Base-by-base conservation (phyloP, 2,329 filamentous ascomycete genomes). In the Fusarium gaditjirri region DNA sequence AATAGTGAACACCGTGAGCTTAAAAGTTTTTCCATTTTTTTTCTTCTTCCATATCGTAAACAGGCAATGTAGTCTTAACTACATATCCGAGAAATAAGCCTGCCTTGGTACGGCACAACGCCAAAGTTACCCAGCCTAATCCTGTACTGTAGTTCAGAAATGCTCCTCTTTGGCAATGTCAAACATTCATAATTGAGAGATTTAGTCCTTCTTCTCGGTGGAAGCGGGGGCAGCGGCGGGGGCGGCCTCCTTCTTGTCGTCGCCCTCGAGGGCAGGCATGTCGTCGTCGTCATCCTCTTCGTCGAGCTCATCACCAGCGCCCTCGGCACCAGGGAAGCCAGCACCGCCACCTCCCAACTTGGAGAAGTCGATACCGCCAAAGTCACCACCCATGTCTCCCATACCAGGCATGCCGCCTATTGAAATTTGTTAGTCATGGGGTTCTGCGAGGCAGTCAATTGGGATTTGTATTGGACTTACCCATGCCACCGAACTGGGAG, bases 321-420 rank as follows among this genome's bases (percentile, higher is more conserved):
- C 89, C 31, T 71, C 71, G 8, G 87, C 83, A 46, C 88, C 89
- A 52, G 86, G 87, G 85, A 89, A 88, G 69, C 86, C 89, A 62
- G 63, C 78, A 23, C 68, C 89, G 73, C 86, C 89, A 70, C 87
- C 89, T 71, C 91, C 92, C 71, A 97, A 91, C 88, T 97, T 97
- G 78, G 93, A 96, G 90, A 97, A 97, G 84, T 97, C 94, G 80
- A 97, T 96, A 78, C 93, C 93, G 78, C 93, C 91, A 73, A 96
- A 94, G 82, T 94, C 93, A 75, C 90, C 91, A 44, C 73, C 83
- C 84, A 80, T 85, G 36, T 41, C 62, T 31, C 50, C 62, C 62
- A 65, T 88, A 54, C 87, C 87, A 58, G 85, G 86, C 85, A 88
- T 87, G 72, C 87, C 87, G 63, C 84, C 86, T 87, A 68, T 66